Percentiles rank a stretch among this genome's conserved stretches.
Conservation (phyloP, 1,139 yeast genomes). For the Fermentozyma sake region DNA sequence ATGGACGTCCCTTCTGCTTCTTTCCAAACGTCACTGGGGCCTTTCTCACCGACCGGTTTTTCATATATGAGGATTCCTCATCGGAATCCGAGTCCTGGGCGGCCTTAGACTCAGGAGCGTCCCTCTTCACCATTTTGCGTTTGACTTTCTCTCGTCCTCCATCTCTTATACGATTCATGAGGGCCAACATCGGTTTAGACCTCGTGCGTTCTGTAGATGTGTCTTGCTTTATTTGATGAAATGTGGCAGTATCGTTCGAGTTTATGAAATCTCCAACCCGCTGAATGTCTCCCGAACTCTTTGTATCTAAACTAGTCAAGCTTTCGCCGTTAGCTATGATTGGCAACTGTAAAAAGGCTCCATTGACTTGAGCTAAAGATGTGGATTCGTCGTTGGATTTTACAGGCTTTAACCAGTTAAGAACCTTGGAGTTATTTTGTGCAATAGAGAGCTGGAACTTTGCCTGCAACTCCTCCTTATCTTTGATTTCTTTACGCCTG, state of each 20-base stretch:
- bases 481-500: constrained; percentile 40
- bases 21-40: constrained; percentile 5
- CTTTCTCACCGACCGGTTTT: constrained; percentile 7
- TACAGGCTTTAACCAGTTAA: constrained; percentile 38
- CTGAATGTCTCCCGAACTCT: constrained; percentile 8
- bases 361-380: constrained; percentile 5
- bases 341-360: constrained; percentile 35
- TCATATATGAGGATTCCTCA: constrained; percentile 5
- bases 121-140: constrained; percentile 3
- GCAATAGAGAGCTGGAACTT: constrained; percentile 42
- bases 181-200: constrained; percentile 39
- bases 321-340: constrained; percentile 45
- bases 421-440: constrained; percentile 31
- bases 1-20: constrained; percentile 19
- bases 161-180: constrained; percentile 43
- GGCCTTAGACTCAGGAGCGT: constrained; percentile 1
- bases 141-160: constrained; percentile 16
- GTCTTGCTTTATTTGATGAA: constrained; percentile 10
- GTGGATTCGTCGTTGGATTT: constrained; percentile 4
- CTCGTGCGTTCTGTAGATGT: constrained; percentile 5
- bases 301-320: constrained; percentile 17
- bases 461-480: constrained; percentile 47
- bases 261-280: constrained; percentile 34
- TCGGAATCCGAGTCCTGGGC: constrained; percentile 6
- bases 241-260: constrained; percentile 7